A percentile compares a stretch with the other conserved stretches of the same genome.
Conservation (phyloP, 2,329 filamentous ascomycete species). For the Daldinia eschscholtzii region DNA sequence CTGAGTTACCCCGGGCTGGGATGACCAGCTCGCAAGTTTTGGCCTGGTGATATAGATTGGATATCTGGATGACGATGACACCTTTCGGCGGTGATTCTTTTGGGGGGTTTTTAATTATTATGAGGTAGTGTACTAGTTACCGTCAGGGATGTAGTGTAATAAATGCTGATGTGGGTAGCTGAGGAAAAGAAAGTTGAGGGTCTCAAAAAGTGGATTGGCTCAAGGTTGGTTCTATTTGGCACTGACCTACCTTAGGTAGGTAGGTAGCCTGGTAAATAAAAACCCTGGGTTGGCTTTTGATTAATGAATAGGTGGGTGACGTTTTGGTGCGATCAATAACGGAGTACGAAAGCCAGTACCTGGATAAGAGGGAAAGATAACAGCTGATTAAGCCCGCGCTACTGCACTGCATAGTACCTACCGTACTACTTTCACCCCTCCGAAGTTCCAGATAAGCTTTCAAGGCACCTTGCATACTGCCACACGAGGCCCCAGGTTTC, state of each 20-base stretch:
- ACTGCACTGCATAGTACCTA: slow-evolving; percentile 16
- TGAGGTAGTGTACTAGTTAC: neutral
- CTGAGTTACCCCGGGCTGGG: slow-evolving; percentile 28
- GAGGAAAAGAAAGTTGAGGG: slow-evolving; percentile 10
- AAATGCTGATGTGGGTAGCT: slow-evolving; percentile 12
- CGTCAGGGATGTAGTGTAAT: neutral
- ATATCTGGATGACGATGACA: slow-evolving; percentile 13
- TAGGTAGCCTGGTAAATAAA: neutral
- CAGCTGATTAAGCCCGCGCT: slow-evolving; percentile 22
- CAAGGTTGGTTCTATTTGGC: neutral
- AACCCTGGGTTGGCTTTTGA: neutral
- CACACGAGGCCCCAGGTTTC: slow-evolving; percentile 17
- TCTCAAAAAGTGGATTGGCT: slow-evolving; percentile 38
- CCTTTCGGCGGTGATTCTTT: slow-evolving; percentile 1
- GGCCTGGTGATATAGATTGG: slow-evolving; percentile 8
- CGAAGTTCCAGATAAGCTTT: slow-evolving; percentile 21
- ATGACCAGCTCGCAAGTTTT: slow-evolving; percentile 28
- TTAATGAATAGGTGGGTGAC: slow-evolving; percentile 36
- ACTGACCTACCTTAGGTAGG: too few species aligned
- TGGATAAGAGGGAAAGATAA: slow-evolving; percentile 24
- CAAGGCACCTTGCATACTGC: slow-evolving; percentile 27
- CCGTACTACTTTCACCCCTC: neutral
- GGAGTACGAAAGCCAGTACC: slow-evolving; percentile 22
- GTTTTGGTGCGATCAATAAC: slow-evolving; percentile 42
- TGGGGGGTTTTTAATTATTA: neutral